Base-by-base conservation (phyloP, 2,329 filamentous ascomycete genomes). In the Xylaria sp. region DNA sequence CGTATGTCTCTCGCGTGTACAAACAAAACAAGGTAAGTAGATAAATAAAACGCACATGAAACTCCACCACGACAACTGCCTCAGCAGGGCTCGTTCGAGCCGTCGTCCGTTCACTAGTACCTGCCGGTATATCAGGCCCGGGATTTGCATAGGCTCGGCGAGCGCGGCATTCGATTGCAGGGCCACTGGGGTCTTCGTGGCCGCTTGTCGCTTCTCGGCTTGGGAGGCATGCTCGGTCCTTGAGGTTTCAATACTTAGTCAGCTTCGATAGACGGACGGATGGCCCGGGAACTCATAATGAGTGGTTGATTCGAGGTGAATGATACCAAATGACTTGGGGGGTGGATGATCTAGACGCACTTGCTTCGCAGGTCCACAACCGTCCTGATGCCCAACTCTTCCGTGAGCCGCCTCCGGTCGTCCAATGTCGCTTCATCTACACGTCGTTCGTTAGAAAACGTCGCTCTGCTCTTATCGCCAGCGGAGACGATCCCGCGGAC, bases 331-430 rank as follows among this genome's bases (percentile, higher is more conserved):
- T 6, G 23, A 38, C 13, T n/a, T 28, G 13, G 23, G 17, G 11
- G 11, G 2, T 7, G 6, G 7, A 13, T 40, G 20, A 20, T 44
- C 38, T 20, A 51, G 42, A 57, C 33, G 40, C 84, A 93, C 89
- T 90, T 89, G 70, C 93, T 93, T 65, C 94, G 88, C 11, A 97
- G 83, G 81, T 97, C 94, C 68, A 97, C 86, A 48, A 97, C 87
- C 2, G 89, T 93, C 72, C 85, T 87, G 71, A 97, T 87, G 26
- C 87, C 84, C 73, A 90, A 85, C 38, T 88, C 84, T 7, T 89
- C 80, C 10, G 82, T 79, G 11, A 97, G 84, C 38, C 83, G 81
- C 40, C 83, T 77, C 65, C 87, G 87, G 79, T 97, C 94, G 42
- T 83, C 77, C 23, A 84, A 75, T 0, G 92, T 91, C 42, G 93